A percentile compares a stretch with the other conserved stretches of the same genome.
Conservation (phyloP, 495 filamentous ascomycete genomes). For the Aspergillus olivimuriae region DNA sequence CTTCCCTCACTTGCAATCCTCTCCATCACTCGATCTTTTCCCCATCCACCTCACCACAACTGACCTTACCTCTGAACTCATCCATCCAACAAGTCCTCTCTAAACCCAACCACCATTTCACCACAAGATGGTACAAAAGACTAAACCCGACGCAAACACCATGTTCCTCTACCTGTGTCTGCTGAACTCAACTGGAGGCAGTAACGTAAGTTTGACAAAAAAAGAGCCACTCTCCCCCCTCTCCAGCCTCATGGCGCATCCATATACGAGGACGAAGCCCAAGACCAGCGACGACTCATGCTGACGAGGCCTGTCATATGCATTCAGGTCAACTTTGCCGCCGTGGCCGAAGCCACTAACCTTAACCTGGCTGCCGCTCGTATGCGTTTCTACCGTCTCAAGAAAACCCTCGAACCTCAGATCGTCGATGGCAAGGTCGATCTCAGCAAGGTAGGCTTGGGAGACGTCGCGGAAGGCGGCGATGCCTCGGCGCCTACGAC, state of each 20-base stretch:
- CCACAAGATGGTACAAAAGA: slow-evolving; percentile 13
- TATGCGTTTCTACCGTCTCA: slow-evolving; percentile 31
- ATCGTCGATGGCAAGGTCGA: slow-evolving; percentile 9
- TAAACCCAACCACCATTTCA: neutral
- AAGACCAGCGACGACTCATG: neutral
- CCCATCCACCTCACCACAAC: no score
- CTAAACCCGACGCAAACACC: slow-evolving; percentile 23
- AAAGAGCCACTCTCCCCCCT: neutral
- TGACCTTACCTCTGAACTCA: neutral
- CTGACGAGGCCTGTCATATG: neutral
- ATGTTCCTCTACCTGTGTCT: slow-evolving; percentile 36
- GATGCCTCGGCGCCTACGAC: neutral
- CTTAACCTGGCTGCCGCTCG: slow-evolving; percentile 31
- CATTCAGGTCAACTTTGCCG: slow-evolving; percentile 32
- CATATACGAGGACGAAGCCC: neutral
- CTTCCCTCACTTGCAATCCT: neutral
- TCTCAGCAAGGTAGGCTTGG: neutral
- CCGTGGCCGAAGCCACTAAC: slow-evolving; percentile 22
- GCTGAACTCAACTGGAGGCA: slow-evolving; percentile 22
- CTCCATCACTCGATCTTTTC: neutral
- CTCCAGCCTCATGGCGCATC: neutral
- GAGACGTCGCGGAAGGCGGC: neutral
- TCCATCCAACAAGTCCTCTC: neutral
- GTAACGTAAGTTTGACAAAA: slow-evolving; percentile 17
- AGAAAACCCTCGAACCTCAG: slow-evolving; percentile 21